These are phyloP conservation scores for Calonectria crousiana DNA, from an alignment of 2,329 filamentous ascomycete species.

Conservation along the genomic window DNA sequence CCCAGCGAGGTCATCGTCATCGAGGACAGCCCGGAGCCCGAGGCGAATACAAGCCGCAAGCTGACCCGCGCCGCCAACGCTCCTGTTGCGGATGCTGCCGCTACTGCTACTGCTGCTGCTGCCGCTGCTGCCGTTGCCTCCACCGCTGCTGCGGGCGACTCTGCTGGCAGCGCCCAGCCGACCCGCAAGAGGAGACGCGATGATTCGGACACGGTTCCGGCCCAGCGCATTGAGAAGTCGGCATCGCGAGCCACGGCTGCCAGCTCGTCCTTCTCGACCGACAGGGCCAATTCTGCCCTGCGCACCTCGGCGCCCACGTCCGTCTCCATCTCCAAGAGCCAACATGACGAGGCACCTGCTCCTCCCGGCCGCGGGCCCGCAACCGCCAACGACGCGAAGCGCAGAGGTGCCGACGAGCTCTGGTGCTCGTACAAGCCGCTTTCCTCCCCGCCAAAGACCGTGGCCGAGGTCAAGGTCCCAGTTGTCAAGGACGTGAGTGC, in stretches of 20 bases:
- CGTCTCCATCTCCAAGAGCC: slow-evolving; percentile 62
- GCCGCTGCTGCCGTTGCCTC: neutral
- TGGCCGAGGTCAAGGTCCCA: neutral
- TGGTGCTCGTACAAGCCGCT: slow-evolving; percentile 87
- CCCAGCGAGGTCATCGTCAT: slow-evolving; percentile 90
- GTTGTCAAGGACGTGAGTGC: slow-evolving; percentile 1
- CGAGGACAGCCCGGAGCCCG: slow-evolving; percentile 75
- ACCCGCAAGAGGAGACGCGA: slow-evolving; percentile 1
- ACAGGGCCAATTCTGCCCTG: slow-evolving; percentile 76
- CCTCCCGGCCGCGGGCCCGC: slow-evolving; percentile 88
- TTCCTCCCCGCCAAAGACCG: slow-evolving; percentile 61
- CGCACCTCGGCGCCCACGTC: slow-evolving; percentile 81
- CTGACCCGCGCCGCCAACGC: slow-evolving; percentile 46
- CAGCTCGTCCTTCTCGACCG: slow-evolving; percentile 79
- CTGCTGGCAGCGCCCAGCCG: neutral
- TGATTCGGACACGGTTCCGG: neutral
- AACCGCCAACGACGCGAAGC: slow-evolving; percentile 83
- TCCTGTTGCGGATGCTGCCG: neutral
- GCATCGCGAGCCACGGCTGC: slow-evolving; percentile 62
- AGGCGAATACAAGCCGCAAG: slow-evolving; percentile 47
- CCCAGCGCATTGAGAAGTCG: slow-evolving; percentile 9
- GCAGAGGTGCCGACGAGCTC: slow-evolving; percentile 80
- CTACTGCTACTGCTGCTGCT: neutral
- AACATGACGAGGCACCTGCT: slow-evolving; percentile 74
- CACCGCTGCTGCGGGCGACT: too few relatives aligned